A percentile compares a stretch with the other conserved stretches of the same genome.
Evolutionary conservation across 1,284 basidiomycete species (phyloP).

Genomic region (Athelia psychrophila): DNA sequence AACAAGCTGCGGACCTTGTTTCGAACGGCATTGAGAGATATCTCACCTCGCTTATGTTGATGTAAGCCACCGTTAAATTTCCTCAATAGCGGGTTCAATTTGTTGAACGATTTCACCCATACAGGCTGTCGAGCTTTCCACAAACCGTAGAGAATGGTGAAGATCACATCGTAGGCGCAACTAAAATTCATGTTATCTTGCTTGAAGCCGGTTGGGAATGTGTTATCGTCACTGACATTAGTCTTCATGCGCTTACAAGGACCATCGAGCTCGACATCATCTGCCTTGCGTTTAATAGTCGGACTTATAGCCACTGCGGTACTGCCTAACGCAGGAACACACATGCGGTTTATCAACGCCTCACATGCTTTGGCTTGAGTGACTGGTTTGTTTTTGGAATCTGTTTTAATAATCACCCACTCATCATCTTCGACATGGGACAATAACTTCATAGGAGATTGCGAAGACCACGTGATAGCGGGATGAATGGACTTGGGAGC

Average conservation of each 20-base stretch:
- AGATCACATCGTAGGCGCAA: conserved; percentile 1
- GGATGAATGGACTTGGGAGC: conserved; percentile 13
- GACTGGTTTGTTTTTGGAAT: neutral
- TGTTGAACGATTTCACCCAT: neutral
- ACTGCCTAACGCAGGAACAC: neutral
- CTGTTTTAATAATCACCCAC: neutral
- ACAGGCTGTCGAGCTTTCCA: neutral
- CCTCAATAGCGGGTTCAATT: neutral
- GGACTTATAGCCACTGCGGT: no score
- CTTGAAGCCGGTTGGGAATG: neutral
- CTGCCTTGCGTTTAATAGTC: neutral
- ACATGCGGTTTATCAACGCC: neutral
- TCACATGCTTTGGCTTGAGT: neutral
- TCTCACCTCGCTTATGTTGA: no score
- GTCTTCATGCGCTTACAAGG: neutral
- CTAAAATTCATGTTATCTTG: neutral
- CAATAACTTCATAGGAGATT: neutral
- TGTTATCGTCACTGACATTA: neutral
- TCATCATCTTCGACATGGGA: neutral
- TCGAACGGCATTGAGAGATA: no score
- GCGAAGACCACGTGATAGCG: conserved; percentile 11
- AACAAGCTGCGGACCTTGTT: no score
- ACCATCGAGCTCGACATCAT: neutral
- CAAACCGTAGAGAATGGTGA: neutral
- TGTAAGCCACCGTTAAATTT: no score